Conservation (phyloP, 2,329 filamentous ascomycete genomes). For the Blumeriella jaapii region DNA sequence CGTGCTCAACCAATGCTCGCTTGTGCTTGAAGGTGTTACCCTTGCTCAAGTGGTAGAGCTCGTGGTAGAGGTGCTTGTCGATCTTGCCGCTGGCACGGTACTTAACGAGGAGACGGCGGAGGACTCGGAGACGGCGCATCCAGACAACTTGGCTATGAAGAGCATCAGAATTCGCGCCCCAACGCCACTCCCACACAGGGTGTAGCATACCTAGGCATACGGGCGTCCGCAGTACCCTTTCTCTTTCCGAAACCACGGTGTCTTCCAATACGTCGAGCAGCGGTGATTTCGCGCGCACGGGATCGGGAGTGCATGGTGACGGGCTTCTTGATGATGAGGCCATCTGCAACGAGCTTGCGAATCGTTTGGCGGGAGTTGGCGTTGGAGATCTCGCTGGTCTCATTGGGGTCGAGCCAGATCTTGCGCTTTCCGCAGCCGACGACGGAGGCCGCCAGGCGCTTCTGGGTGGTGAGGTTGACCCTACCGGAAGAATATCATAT, state of each 20-base stretch:
- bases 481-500: slow-evolving; percentile 39
- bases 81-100: slow-evolving; percentile 99
- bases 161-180: slow-evolving; percentile 24
- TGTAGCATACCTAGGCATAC: slow-evolving; percentile 84
- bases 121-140: slow-evolving; percentile 99
- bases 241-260: slow-evolving; percentile 99
- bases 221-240: slow-evolving; percentile 99
- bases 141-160: slow-evolving; percentile 78
- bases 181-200: background rate
- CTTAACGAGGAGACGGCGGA: slow-evolving; percentile 98
- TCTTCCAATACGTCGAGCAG: slow-evolving; percentile 86
- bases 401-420: slow-evolving; percentile 99
- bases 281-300: slow-evolving; percentile 89
- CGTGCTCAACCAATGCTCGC: slow-evolving; percentile 98
- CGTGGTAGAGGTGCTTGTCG: slow-evolving; percentile 99
- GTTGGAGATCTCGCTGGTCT: slow-evolving; percentile 98
- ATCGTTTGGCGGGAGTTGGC: slow-evolving; percentile 99
- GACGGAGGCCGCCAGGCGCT: slow-evolving; percentile 98
- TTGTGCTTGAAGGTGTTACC: slow-evolving; percentile 99
- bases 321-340: slow-evolving; percentile 99
- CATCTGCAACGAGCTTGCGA: slow-evolving; percentile 99
- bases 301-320: slow-evolving; percentile 99
- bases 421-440: slow-evolving; percentile 99
- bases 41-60: slow-evolving; percentile 99
- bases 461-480: slow-evolving; percentile 99